Percentiles rank a stretch among this genome's conserved stretches.
Conservation (phyloP, 75 land plant genomes). For the Adiantum capillusveneris region DNA sequence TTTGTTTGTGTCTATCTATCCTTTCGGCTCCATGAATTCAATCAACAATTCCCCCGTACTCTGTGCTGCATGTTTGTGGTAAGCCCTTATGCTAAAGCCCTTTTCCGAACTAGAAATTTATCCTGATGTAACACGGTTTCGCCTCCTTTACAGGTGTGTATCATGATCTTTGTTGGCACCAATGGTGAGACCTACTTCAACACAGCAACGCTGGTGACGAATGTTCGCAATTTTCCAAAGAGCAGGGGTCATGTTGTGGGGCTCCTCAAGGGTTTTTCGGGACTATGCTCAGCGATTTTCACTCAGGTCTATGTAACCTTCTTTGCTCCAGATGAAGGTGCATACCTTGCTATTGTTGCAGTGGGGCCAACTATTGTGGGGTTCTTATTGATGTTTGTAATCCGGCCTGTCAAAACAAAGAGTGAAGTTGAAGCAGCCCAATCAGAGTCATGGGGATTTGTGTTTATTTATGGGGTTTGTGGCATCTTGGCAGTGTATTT, state of each 20-base stretch:
- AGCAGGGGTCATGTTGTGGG: slow-evolving; percentile 89
- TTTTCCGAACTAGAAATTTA: too few relatives aligned
- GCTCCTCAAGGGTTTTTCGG: slow-evolving; percentile 92
- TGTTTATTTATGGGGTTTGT: slow-evolving; percentile 53
- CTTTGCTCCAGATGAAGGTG: slow-evolving; percentile 68
- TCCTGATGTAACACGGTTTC: too few relatives aligned
- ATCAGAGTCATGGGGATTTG: slow-evolving; percentile 33
- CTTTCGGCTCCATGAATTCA: too few relatives aligned
- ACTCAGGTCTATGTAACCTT: slow-evolving; percentile 63
- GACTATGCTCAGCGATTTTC: slow-evolving; percentile 84
- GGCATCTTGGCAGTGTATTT: slow-evolving; percentile 66
- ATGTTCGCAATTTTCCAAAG: slow-evolving; percentile 87
- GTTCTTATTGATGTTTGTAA: slow-evolving; percentile 59
- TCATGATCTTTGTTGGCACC: slow-evolving; percentile 72
- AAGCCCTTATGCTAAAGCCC: too few relatives aligned
- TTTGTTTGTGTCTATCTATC: too few relatives aligned
- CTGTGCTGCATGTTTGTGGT: too few relatives aligned
- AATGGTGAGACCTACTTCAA: slow-evolving; percentile 98
- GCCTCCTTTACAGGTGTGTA: slow-evolving; percentile 52
- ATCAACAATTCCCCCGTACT: too few relatives aligned
- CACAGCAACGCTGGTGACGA: slow-evolving; percentile 87
- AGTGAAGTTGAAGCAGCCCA: slow-evolving; percentile 37
- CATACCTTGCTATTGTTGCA: slow-evolving; percentile 84
- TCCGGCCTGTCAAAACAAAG: slow-evolving; percentile 62
- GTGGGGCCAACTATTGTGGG: slow-evolving; percentile 80